Conservation (phyloP, 2,329 filamentous ascomycete genomes). For the Scedosporium boydii region DNA sequence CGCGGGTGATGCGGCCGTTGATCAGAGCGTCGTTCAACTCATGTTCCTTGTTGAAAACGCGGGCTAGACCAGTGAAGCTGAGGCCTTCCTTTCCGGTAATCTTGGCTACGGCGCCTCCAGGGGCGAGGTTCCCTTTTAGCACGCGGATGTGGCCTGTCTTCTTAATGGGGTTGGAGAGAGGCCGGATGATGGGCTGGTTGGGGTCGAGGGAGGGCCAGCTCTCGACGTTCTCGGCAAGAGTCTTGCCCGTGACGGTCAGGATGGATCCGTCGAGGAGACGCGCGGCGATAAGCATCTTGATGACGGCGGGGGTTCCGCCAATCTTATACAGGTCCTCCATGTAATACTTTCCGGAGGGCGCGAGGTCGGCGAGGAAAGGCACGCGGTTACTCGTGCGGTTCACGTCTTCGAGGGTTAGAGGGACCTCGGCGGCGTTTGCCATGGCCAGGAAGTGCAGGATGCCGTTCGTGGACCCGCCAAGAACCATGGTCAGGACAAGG, state of each 20-base stretch:
- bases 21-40: slow-evolving; percentile 70
- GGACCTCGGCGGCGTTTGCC: slow-evolving; percentile 73
- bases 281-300: slow-evolving; percentile 74
- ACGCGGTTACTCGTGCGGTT: slow-evolving; percentile 73
- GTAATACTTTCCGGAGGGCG: slow-evolving; percentile 73
- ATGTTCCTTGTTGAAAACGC: slow-evolving; percentile 80
- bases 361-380: slow-evolving; percentile 77
- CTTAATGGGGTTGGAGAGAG: slow-evolving; percentile 67
- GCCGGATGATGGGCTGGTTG: slow-evolving; percentile 74
- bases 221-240: slow-evolving; percentile 71
- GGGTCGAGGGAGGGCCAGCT: slow-evolving; percentile 68
- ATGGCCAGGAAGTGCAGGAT: slow-evolving; percentile 86
- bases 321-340: slow-evolving; percentile 85
- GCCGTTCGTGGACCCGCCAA: slow-evolving; percentile 85
- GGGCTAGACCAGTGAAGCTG: slow-evolving; percentile 67
- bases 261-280: slow-evolving; percentile 68
- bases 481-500: slow-evolving; percentile 78
- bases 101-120: slow-evolving; percentile 84
- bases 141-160: slow-evolving; percentile 79
- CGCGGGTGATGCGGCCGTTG: slow-evolving; percentile 43
- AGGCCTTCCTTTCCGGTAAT: slow-evolving; percentile 94
- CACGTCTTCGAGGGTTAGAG: slow-evolving; percentile 71
- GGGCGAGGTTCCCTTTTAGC: slow-evolving; percentile 77
- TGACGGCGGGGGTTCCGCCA: slow-evolving; percentile 74
- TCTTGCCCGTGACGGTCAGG: slow-evolving; percentile 75